A percentile compares a stretch with the other conserved stretches of the same genome.
Evolutionary conservation across 2,329 filamentous ascomycete species (phyloP).

Genomic region (Annulohypoxylon truncatum): DNA sequence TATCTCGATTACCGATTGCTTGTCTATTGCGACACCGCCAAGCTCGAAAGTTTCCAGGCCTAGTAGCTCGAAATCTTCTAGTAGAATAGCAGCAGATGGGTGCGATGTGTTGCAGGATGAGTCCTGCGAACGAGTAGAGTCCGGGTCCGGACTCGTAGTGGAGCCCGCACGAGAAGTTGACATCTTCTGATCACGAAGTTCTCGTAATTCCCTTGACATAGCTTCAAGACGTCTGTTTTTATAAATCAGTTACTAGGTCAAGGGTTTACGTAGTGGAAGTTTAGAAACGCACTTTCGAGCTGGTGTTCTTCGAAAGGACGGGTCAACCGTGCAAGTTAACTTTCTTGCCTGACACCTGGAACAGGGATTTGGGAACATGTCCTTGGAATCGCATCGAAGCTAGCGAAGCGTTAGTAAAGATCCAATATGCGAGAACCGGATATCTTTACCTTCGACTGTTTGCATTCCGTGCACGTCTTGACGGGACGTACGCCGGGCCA

Average conservation of each 20-base stretch:
- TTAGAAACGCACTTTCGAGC: slow-evolving; percentile 47
- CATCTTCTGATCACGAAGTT: slow-evolving; percentile 46
- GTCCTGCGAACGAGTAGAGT: slow-evolving; percentile 40
- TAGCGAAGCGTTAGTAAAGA: slow-evolving; percentile 27
- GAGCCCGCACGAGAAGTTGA: slow-evolving; percentile 34
- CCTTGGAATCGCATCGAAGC: slow-evolving; percentile 51
- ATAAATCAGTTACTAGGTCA: slow-evolving; percentile 9
- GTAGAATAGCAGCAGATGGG: slow-evolving; percentile 25
- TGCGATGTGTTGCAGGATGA: slow-evolving; percentile 27
- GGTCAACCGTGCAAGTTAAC: slow-evolving; percentile 48
- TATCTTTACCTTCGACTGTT: slow-evolving; percentile 46
- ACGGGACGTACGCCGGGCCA: slow-evolving; percentile 47
- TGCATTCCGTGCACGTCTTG: slow-evolving; percentile 50
- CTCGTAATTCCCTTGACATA: slow-evolving; percentile 50
- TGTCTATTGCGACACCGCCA: slow-evolving; percentile 32
- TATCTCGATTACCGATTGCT: slow-evolving; percentile 37
- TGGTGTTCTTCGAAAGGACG: slow-evolving; percentile 49
- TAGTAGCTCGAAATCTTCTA: slow-evolving; percentile 43
- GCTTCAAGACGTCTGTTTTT: slow-evolving; percentile 47
- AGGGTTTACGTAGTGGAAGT: background rate
- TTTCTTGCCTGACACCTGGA: slow-evolving; percentile 47
- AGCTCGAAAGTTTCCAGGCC: slow-evolving; percentile 40
- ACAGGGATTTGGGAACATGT: slow-evolving; percentile 49
- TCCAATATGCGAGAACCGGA: slow-evolving; percentile 10
- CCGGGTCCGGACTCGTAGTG: slow-evolving; percentile 42